Evolutionary conservation across 169 alveolate genomes (phyloP).

Genomic region (Babesia sp.): DNA sequence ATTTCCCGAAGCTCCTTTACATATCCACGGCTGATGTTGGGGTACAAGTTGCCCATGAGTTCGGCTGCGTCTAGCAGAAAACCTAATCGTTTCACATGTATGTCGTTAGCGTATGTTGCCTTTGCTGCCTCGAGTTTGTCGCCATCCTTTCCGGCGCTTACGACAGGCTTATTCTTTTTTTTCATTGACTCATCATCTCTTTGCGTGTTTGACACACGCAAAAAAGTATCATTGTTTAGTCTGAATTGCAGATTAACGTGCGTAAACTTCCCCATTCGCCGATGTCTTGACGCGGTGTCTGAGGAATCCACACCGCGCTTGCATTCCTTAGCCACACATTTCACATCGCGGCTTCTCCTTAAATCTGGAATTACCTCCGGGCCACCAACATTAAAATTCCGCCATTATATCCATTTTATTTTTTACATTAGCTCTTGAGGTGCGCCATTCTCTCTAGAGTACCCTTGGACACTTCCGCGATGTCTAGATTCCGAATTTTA

Average conservation of each 20-base stretch:
- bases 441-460: not conserved
- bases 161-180: not conserved
- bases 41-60: conserved; percentile 12
- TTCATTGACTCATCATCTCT: not conserved
- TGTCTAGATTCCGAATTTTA: not conserved
- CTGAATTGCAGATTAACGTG: too few species aligned
- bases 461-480: not conserved
- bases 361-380: too few species aligned
- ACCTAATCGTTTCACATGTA: conserved; percentile 27
- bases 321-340: too few species aligned
- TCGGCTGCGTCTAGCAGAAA: conserved; percentile 53
- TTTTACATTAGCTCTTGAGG: not conserved
- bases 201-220: not conserved
- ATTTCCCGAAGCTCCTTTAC: conserved; percentile 51
- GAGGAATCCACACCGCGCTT: too few species aligned
- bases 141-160: conserved; percentile 10
- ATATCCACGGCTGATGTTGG: conserved; percentile 49
- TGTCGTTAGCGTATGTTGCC: conserved; percentile 10
- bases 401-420: not conserved
- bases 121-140: conserved; percentile 9
- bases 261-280: too few species aligned
- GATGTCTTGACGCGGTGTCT: too few species aligned
- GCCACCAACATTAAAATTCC: too few species aligned
- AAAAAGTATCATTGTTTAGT: not conserved
- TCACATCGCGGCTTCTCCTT: too few species aligned